These are phyloP conservation scores for Lentinula raphanica DNA, from an alignment of 768 basidiomycete genomes.

Conservation along the genomic window DNA sequence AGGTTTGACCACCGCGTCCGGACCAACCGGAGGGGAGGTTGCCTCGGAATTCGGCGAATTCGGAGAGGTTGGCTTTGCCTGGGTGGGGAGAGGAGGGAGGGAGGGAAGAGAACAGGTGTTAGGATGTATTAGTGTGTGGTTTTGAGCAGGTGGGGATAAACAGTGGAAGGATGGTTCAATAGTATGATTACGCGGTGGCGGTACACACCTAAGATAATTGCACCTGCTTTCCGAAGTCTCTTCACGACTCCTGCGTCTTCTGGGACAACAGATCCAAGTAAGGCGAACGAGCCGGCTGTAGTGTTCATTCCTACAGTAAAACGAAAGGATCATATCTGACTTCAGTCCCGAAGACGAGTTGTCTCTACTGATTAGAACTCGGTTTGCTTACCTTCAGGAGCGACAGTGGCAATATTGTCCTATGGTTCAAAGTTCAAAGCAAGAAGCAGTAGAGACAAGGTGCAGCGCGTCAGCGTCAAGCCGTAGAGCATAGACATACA, in stretches of 20 bases:
- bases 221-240: constrained; percentile 25
- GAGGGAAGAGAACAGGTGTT: background rate
- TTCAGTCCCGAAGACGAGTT: too few species aligned
- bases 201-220: constrained; percentile 28
- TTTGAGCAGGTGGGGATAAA: background rate
- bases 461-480: too few species aligned
- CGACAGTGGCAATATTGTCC: constrained; percentile 27
- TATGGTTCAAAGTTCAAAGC: background rate
- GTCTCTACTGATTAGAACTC: too few species aligned
- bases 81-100: background rate
- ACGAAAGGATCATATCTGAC: too few species aligned
- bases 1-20: constrained; percentile 39
- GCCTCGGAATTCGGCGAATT: constrained; percentile 35
- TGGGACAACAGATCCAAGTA: constrained; percentile 27
- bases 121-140: background rate
- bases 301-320: constrained; percentile 32
- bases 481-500: too few species aligned
- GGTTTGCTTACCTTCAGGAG: constrained; percentile 17
- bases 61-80: constrained; percentile 37
- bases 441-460: too few species aligned
- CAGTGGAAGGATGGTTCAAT: too few species aligned
- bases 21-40: background rate
- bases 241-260: constrained; percentile 30
- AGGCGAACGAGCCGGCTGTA: constrained; percentile 33
- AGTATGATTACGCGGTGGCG: too few species aligned